Percentiles rank a stretch among this genome's conserved stretches.
These are phyloP conservation scores for Apium graveolens DNA, from an alignment of 129 eudicot species.

Conservation along the genomic window DNA sequence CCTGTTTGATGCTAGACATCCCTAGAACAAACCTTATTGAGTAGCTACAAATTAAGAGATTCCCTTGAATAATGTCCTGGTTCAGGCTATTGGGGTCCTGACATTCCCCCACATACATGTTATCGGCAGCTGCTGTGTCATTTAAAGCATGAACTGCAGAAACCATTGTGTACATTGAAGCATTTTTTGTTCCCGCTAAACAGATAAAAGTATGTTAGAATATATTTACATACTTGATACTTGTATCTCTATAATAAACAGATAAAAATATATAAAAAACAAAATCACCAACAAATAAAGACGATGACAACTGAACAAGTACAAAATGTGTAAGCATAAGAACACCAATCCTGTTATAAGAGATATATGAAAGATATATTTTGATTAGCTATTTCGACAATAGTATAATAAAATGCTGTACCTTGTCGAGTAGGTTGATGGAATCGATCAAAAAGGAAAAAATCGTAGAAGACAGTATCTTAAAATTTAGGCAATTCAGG, in stretches of 20 bases:
- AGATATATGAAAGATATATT: neutral
- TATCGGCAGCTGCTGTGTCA: conserved; percentile 40
- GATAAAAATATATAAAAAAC: neutral
- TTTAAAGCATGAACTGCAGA: conserved; percentile 79
- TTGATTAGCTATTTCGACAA: neutral
- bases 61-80: conserved; percentile 63
- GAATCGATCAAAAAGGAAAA: neutral
- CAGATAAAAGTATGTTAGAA: conserved; percentile 3
- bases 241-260: neutral
- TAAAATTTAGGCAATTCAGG: neutral
- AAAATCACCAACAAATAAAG: neutral
- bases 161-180: conserved; percentile 50
- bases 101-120: conserved; percentile 87
- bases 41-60: conserved; percentile 81
- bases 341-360: neutral
- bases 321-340: neutral
- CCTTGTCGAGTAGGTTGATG: neutral
- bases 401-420: neutral
- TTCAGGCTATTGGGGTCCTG: conserved; percentile 68
- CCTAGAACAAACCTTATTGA: conserved; percentile 92
- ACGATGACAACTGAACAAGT: neutral
- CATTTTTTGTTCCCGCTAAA: conserved; percentile 64
- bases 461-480: neutral
- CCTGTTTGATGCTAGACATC: conserved; percentile 74
- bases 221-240: neutral